These are phyloP conservation scores for Eimeria falciformis DNA, from an alignment of 169 alveolate genomes.

Conservation along the genomic window DNA sequence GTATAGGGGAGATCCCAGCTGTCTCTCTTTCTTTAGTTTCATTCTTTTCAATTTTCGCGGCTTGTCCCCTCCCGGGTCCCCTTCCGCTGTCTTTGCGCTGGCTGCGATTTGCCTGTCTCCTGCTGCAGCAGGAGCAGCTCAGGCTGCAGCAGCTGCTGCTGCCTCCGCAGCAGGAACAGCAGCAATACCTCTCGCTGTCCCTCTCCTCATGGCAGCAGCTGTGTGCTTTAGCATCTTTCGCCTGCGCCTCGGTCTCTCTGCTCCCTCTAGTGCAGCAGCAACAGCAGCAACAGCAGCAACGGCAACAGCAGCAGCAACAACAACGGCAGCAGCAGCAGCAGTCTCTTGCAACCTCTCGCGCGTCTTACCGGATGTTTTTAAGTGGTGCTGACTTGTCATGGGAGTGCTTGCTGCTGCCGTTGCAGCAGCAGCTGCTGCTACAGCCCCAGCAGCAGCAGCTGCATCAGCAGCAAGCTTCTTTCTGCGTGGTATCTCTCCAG, in stretches of 20 bases:
- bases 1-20: not conserved
- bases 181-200: not conserved
- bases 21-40: not conserved
- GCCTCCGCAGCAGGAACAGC: not conserved
- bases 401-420: not conserved
- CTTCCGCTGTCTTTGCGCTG: not conserved
- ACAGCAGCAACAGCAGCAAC: not conserved
- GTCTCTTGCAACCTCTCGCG: too few species aligned
- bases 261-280: not conserved
- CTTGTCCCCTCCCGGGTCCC: constrained; percentile 3
- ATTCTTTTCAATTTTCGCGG: not conserved
- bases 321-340: constrained; percentile 20
- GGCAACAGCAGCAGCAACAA: not conserved
- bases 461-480: not conserved
- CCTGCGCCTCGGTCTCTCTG: not conserved
- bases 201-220: not conserved
- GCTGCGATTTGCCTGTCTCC: constrained; percentile 1
- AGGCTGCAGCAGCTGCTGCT: constrained; percentile 3
- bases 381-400: not conserved
- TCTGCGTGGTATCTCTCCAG: not conserved
- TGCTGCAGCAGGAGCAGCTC: constrained; percentile 20
- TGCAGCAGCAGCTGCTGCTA: constrained; percentile 17
- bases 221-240: not conserved
- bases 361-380: not conserved
- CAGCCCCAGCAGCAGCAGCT: constrained; percentile 30